Evolutionary conservation across 805 yeast genomes (phyloP).

Genomic region (Kodamaea leandrae): DNA sequence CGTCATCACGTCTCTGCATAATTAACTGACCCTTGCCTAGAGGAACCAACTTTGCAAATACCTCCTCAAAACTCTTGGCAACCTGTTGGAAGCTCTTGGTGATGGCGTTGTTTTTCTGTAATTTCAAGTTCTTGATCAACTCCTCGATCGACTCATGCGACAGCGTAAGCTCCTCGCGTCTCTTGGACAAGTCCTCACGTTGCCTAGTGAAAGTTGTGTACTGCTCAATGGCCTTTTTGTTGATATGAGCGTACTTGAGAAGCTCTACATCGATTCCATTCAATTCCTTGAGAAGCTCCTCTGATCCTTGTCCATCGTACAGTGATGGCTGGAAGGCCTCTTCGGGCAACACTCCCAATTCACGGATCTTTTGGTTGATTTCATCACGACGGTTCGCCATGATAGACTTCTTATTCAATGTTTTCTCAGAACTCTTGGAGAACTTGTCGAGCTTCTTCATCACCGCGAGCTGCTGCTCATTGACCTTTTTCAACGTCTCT

Average conservation of each 20-base stretch:
- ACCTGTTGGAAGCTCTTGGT: constrained; percentile 74
- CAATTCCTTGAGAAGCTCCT: constrained; percentile 51
- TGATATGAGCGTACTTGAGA: constrained; percentile 69
- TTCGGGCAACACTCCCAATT: constrained; percentile 86
- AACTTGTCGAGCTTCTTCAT: constrained; percentile 57
- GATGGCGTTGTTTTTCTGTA: constrained; percentile 81
- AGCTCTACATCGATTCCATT: constrained; percentile 56
- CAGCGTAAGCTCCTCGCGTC: constrained; percentile 66
- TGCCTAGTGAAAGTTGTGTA: constrained; percentile 70
- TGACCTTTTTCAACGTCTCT: constrained; percentile 45
- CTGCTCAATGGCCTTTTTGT: constrained; percentile 88
- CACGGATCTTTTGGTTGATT: constrained; percentile 68
- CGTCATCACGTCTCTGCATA: constrained; percentile 46
- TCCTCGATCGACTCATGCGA: constrained; percentile 73
- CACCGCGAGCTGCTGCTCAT: constrained; percentile 54
- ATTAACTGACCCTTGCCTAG: constrained; percentile 72
- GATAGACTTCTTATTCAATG: constrained; percentile 58
- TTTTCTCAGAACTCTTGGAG: constrained; percentile 63
- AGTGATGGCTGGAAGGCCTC: constrained; percentile 56
- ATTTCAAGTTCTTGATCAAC: constrained; percentile 65
- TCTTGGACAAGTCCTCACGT: constrained; percentile 58
- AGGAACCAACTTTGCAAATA: constrained; percentile 82
- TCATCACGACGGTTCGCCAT: constrained; percentile 66
- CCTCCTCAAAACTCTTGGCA: constrained; percentile 64
- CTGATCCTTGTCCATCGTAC: constrained; percentile 47